phyloP scores from a whole-genome alignment of 257 asterid species.

The Scutellaria minor region DNA sequence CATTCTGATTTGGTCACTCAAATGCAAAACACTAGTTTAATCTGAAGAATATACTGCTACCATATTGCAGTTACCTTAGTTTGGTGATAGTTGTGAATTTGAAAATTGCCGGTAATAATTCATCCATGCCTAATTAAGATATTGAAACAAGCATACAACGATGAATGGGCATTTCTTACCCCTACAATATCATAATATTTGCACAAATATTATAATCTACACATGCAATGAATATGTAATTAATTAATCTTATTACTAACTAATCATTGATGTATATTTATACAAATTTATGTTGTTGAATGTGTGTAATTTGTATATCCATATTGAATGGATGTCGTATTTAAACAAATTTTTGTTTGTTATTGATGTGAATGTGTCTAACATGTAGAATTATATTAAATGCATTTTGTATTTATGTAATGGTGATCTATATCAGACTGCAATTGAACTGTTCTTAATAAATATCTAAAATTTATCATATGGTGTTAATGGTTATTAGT shows the following conservation, averaged over 20 bases:
- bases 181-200: not conserved
- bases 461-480: not conserved
- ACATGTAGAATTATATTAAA: not conserved
- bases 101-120: not conserved
- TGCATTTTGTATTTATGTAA: not conserved
- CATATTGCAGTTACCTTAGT: not conserved
- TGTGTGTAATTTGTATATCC: too few relatives aligned
- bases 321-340: too few relatives aligned
- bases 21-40: not conserved
- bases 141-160: not conserved
- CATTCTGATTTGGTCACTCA: constrained; percentile 2
- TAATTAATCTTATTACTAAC: not conserved
- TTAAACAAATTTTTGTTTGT: not conserved
- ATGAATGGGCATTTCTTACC: not conserved
- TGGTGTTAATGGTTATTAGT: not conserved
- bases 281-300: not conserved
- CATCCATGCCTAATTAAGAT: not conserved
- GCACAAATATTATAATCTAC: too few relatives aligned
- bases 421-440: not conserved
- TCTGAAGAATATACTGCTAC: not conserved
- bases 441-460: not conserved
- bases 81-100: not conserved
- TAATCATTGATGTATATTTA: not conserved
- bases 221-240: not conserved
- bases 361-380: not conserved